Evolutionary conservation across 2,329 filamentous ascomycete genomes (phyloP).

Genomic region (Huntiella moniliformis): DNA sequence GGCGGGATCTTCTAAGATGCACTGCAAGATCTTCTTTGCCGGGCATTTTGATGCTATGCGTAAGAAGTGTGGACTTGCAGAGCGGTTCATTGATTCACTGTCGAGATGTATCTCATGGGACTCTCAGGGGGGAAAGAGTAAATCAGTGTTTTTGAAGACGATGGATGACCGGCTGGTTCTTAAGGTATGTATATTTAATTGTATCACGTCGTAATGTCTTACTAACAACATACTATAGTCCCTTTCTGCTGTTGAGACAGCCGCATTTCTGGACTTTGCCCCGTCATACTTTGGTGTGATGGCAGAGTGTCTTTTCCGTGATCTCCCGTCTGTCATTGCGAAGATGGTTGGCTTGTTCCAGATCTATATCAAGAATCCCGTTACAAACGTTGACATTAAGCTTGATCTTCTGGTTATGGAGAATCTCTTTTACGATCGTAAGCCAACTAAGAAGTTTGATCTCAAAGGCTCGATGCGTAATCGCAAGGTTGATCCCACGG

Average conservation of each 20-base stretch:
- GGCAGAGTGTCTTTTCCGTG: constrained; percentile 88
- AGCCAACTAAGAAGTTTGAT: constrained; percentile 78
- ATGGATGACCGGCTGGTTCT: constrained; percentile 85
- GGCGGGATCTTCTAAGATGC: constrained; percentile 83
- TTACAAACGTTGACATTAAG: constrained; percentile 81
- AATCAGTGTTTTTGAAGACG: constrained; percentile 92
- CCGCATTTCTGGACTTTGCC: constrained; percentile 85
- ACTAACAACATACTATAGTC: constrained; percentile 31
- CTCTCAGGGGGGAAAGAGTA: constrained; percentile 92
- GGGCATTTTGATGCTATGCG: constrained; percentile 94
- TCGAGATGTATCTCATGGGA: constrained; percentile 96
- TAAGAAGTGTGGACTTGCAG: constrained; percentile 78
- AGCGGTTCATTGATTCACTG: constrained; percentile 85
- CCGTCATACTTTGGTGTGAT: constrained; percentile 96
- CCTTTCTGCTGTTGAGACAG: constrained; percentile 75
- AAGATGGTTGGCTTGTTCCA: constrained; percentile 99
- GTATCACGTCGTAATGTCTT: background rate
- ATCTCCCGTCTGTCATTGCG: constrained; percentile 85
- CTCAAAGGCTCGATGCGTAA: constrained; percentile 98
- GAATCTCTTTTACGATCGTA: constrained; percentile 91
- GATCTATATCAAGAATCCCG: constrained; percentile 86
- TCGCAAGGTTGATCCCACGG: constrained; percentile 87
- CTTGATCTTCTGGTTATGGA: constrained; percentile 92
- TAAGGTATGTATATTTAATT: constrained; percentile 31
- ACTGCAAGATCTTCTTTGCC: constrained; percentile 96